Conservation (phyloP, 768 basidiomycete species). For the Lactifluus volemus region DNA sequence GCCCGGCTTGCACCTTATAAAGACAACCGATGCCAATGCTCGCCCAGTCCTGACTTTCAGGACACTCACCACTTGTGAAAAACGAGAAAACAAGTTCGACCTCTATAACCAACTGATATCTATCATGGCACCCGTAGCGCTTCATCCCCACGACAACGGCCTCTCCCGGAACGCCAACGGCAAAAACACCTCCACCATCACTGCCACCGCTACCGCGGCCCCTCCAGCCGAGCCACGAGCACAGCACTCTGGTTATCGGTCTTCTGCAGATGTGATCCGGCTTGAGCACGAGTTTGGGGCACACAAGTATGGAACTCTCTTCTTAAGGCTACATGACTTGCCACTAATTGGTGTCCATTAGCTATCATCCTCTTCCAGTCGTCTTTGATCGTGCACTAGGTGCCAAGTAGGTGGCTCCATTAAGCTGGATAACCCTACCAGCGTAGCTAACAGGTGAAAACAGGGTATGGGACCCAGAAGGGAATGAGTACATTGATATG, state of each 20-base stretch:
- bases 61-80: background rate
- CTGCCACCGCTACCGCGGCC: background rate
- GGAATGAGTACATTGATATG: slow-evolving; percentile 96
- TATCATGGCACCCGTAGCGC: slow-evolving; percentile 14
- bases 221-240: slow-evolving; percentile 1
- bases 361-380: slow-evolving; percentile 92
- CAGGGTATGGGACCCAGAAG: slow-evolving; percentile 91
- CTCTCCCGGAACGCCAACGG: slow-evolving; percentile 7
- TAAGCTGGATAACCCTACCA: slow-evolving; percentile 25
- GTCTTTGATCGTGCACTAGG: slow-evolving; percentile 89
- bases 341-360: slow-evolving; percentile 27
- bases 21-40: background rate
- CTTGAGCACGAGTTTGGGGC: slow-evolving; percentile 79
- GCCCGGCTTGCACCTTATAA: slow-evolving; percentile 1
- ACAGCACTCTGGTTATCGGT: slow-evolving; percentile 25
- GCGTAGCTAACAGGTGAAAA: slow-evolving; percentile 15
- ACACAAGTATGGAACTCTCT: slow-evolving; percentile 66
- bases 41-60: background rate
- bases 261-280: slow-evolving; percentile 64
- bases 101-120: background rate
- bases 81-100: background rate
- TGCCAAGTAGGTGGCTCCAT: slow-evolving; percentile 60
- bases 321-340: background rate
- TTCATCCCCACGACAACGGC: slow-evolving; percentile 3
- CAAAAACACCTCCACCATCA: slow-evolving; percentile 13